These are phyloP conservation scores for Penicillium paxilli DNA, from an alignment of 495 filamentous ascomycete genomes.

Conservation along the genomic window DNA sequence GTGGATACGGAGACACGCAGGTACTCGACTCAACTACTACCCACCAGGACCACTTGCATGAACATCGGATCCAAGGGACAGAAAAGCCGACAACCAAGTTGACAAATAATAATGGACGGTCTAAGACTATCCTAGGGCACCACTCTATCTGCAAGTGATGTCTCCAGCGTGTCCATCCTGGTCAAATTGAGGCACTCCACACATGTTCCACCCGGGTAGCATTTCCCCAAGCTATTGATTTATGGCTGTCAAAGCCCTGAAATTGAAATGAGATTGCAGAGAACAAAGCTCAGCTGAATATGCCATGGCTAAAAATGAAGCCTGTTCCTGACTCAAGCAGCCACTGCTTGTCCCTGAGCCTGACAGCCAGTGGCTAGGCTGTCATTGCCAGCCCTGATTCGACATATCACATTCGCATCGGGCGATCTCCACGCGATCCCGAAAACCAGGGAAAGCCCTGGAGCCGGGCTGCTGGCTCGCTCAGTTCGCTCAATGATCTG, in stretches of 20 bases:
- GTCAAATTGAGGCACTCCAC: too few species aligned
- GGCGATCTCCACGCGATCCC: slow-evolving; percentile 15
- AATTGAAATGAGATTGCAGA: not conserved
- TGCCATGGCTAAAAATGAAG: not conserved
- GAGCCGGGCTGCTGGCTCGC: slow-evolving; percentile 7
- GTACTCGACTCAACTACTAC: not conserved
- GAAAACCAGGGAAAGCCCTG: slow-evolving; percentile 1
- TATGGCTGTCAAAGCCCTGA: too few species aligned
- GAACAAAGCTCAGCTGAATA: not conserved
- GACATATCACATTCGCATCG: slow-evolving; percentile 28
- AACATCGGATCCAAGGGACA: not conserved
- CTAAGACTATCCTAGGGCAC: not conserved
- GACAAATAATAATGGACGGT: slow-evolving; percentile 12
- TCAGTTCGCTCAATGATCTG: slow-evolving; percentile 1
- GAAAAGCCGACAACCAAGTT: not conserved
- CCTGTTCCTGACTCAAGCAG: not conserved
- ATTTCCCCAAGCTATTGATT: too few species aligned
- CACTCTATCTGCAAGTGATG: not conserved
- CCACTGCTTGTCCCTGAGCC: not conserved
- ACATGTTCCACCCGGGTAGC: too few species aligned
- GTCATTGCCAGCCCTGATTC: not conserved
- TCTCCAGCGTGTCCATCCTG: not conserved
- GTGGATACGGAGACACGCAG: not conserved
- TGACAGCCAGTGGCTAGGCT: too few species aligned
- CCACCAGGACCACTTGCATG: not conserved